phyloP scores from a whole-genome alignment of 2,329 filamentous ascomycete species.

The Pseudogymnoascus sp. region DNA sequence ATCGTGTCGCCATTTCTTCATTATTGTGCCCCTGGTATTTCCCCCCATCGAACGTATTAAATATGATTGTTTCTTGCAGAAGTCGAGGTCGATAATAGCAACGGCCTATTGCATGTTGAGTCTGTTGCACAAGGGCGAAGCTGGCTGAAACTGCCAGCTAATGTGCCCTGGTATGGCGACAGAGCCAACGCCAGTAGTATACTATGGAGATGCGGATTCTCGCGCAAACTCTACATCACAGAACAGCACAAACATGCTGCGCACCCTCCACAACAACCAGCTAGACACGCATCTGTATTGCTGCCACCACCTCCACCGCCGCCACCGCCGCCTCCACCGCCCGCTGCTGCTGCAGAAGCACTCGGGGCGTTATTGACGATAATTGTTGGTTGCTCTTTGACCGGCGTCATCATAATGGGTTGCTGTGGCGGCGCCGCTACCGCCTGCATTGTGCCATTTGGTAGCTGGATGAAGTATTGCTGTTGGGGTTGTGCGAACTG shows the following conservation, averaged over 20 bases:
- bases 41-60: not conserved
- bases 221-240: constrained; percentile 27
- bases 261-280: constrained; percentile 1
- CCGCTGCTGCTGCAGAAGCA: not conserved
- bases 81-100: not conserved
- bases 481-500: not conserved
- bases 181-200: not conserved
- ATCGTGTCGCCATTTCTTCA: not conserved
- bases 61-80: not conserved
- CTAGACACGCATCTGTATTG: not conserved
- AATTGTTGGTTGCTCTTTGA: not conserved
- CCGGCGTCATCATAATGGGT: not conserved
- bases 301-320: not conserved
- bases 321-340: not conserved
- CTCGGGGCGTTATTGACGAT: not conserved
- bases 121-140: not conserved
- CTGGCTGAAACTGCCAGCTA: not conserved
- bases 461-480: constrained; percentile 2
- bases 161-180: not conserved
- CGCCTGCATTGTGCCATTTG: constrained; percentile 4
- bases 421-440: not conserved
- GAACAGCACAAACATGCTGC: not conserved
- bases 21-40: not conserved
- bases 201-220: not conserved
- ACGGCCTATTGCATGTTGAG: not conserved